Evolutionary conservation across 148 eudicot genomes (phyloP).

Genomic region (Silene latifolia): DNA sequence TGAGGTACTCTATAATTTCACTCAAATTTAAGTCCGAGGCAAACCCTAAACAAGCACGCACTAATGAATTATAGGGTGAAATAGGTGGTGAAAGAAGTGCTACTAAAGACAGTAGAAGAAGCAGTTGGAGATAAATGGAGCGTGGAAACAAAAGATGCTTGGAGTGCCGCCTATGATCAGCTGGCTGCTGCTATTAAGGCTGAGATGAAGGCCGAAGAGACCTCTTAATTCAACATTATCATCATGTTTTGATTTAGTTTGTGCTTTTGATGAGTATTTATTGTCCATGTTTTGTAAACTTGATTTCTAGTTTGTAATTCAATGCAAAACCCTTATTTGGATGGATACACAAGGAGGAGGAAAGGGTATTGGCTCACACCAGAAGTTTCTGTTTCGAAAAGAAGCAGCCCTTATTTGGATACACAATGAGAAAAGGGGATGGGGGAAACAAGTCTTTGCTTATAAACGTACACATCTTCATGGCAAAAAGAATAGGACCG

Average conservation of each 20-base stretch:
- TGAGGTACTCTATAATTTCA: constrained; percentile 33
- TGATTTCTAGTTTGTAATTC: too few relatives aligned
- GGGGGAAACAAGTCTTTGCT: too few relatives aligned
- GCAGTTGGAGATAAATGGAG: constrained; percentile 31
- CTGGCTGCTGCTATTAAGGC: constrained; percentile 32
- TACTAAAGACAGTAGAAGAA: constrained; percentile 28
- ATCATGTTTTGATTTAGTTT: not conserved
- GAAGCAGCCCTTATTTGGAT: too few relatives aligned
- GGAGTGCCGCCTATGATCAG: constrained; percentile 32
- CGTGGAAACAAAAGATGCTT: constrained; percentile 22
- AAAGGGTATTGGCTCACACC: too few relatives aligned
- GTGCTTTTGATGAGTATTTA: not conserved
- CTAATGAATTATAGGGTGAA: not conserved
- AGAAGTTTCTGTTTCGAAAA: too few relatives aligned
- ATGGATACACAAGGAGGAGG: too few relatives aligned
- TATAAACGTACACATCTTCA: not conserved
- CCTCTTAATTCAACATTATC: constrained; percentile 10
- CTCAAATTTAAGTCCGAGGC: not conserved
- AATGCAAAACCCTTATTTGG: too few relatives aligned
- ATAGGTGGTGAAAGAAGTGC: constrained; percentile 33
- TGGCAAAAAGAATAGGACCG: not conserved
- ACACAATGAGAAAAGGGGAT: too few relatives aligned
- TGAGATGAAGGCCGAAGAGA: constrained; percentile 27
- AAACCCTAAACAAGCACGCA: too few relatives aligned
- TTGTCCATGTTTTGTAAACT: not conserved